Conservation (phyloP, 129 eudicot species). For the Chrysanthemum makinoi region DNA sequence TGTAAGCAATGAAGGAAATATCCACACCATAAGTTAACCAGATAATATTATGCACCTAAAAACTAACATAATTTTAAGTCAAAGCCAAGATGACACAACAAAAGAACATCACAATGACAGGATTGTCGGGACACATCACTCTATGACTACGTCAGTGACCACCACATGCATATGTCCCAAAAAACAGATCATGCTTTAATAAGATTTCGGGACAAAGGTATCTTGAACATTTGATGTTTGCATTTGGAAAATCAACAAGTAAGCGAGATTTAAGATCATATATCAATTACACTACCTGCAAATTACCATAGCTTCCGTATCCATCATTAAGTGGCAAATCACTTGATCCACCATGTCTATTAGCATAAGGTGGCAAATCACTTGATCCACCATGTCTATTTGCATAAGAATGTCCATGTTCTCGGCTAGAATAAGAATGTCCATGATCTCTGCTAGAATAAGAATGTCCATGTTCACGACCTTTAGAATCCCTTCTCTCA, state of each 20-base stretch:
- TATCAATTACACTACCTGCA: constrained; percentile 35
- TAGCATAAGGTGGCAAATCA: constrained; percentile 46
- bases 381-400: constrained; percentile 55
- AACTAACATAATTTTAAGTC: not conserved
- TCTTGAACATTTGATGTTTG: not conserved
- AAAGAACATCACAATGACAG: not conserved
- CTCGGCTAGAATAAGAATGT: no score
- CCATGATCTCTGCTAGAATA: constrained; percentile 2
- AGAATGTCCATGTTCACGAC: constrained; percentile 43
- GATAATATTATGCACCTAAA: not conserved
- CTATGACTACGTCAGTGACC: not conserved
- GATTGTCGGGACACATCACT: not conserved
- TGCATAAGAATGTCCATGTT: constrained; percentile 29
- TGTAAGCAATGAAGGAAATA: not conserved
- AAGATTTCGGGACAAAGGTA: not conserved
- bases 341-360: constrained; percentile 55
- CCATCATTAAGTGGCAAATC: constrained; percentile 53
- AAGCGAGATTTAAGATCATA: not conserved
- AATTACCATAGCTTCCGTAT: constrained; percentile 49
- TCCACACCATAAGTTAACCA: not conserved
- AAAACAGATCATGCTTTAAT: not conserved
- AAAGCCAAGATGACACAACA: not conserved
- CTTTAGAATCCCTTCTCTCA: constrained; percentile 63
- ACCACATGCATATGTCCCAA: not conserved
- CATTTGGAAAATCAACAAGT: not conserved